Base-by-base conservation (phyloP, 73 alveolate species). In the Paramecium tetraurelia region DNA sequence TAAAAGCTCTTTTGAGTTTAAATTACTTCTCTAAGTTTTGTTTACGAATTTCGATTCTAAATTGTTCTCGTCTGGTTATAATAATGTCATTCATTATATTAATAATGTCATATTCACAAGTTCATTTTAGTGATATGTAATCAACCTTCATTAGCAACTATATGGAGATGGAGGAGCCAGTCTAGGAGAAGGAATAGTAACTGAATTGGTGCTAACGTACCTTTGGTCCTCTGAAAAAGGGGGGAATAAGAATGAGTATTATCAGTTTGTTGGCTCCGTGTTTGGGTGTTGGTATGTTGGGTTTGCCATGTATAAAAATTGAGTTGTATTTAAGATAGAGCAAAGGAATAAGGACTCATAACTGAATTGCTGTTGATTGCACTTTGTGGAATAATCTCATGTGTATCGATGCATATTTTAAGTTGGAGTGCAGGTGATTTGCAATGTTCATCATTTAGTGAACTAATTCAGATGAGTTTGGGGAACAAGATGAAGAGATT, bases 371-470 rank as follows among this genome's bases (percentile, higher is more conserved):
- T 80, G 21, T 10, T 80, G n/a, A 80, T 80, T 41, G 75, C 33
- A 22, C 31, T 80, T 21, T 21, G 76, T 44, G 90, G 76, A 80
- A 80, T 48, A 80, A 80, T 80, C 16, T 80, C 90, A 18, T 80
- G 90, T 46, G 5, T 46, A 80, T 80, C 90, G 5, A 80, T 80
- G 90, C 90, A 80, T 18, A 80, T 80, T 80, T 46, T 80, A 27
- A 80, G 90, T 80, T 80, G 90, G 90, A 63, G 76, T 24, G 76
- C 90, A 80, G 31, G 57, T 10, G 90, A 80, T 24, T 80, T 80
- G 46, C 24, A 80, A 80, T 80, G 90, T 43, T 44, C 70, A 6
- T 80, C 90, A 2, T 80, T 16, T 43, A 41, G 48, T 18, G 90
- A 80, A 48, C 38, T 80, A 0, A 80, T 80, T 6, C 16, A 80